Evolutionary conservation across 2,329 filamentous ascomycete species (phyloP).

Genomic region (Cercospora sojina): DNA sequence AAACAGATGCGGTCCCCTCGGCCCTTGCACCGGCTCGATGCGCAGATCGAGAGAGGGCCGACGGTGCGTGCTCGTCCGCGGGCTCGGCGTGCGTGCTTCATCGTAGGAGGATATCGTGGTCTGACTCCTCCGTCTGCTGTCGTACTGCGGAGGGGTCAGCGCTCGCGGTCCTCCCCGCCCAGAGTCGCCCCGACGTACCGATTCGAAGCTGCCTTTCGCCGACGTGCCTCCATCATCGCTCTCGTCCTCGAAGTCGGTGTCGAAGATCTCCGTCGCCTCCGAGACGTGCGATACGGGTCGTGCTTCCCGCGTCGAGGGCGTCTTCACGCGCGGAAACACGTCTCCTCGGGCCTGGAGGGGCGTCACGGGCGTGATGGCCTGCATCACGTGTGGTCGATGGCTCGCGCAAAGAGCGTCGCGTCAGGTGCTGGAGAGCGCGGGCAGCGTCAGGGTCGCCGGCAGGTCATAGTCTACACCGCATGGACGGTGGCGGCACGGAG

Average conservation of each 20-base stretch:
- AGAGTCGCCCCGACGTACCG: conserved; percentile 54
- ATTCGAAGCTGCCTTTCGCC: conserved; percentile 66
- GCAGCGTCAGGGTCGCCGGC: conserved; percentile 25
- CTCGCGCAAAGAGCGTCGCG: conserved; percentile 6
- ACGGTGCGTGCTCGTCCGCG: conserved; percentile 56
- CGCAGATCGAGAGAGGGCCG: conserved; percentile 59
- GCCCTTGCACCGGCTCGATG: conserved; percentile 71
- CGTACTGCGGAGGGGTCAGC: conserved; percentile 31
- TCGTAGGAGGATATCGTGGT: conserved; percentile 86
- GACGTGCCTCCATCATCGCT: conserved; percentile 57
- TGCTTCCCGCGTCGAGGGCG: conserved; percentile 61
- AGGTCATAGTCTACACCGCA: conserved; percentile 27
- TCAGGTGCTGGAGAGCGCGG: conserved; percentile 15
- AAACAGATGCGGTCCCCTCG: conserved; percentile 83
- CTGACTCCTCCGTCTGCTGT: conserved; percentile 68
- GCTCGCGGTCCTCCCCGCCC: neutral
- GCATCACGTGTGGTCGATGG: conserved; percentile 36
- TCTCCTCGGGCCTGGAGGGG: conserved; percentile 46
- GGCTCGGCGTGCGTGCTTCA: conserved; percentile 75
- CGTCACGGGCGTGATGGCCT: conserved; percentile 48
- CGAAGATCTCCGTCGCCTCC: conserved; percentile 73
- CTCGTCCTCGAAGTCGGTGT: conserved; percentile 70
- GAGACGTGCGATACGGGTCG: conserved; percentile 51
- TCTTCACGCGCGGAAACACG: conserved; percentile 51
- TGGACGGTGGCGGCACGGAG: conserved; percentile 33